phyloP scores from a whole-genome alignment of 768 basidiomycete species.

The Tremella yokohamensis region DNA sequence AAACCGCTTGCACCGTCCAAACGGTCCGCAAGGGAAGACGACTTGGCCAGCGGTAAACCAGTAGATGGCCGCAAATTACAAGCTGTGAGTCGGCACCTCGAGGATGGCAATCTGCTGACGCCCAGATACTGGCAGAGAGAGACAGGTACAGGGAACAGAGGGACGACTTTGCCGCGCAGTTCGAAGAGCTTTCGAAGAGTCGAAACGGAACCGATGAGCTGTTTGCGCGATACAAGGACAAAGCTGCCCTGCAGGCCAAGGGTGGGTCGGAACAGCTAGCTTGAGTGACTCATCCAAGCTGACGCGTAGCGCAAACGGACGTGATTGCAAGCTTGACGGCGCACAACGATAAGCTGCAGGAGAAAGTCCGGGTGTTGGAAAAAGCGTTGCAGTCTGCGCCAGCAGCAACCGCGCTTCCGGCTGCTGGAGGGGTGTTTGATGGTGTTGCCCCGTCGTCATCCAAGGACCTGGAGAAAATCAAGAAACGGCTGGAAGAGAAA shows the following conservation, averaged over 20 bases:
- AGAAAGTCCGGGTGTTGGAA: slow-evolving; percentile 28
- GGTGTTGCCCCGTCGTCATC: not conserved
- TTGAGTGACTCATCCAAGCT: slow-evolving; percentile 1
- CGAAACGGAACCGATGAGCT: slow-evolving; percentile 31
- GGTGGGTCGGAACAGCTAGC: slow-evolving; percentile 26
- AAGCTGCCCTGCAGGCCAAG: slow-evolving; percentile 30
- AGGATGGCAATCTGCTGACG: not conserved
- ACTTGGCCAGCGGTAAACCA: not conserved
- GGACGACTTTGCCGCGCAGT: slow-evolving; percentile 43
- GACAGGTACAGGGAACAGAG: slow-evolving; percentile 36
- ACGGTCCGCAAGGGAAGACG: not conserved
- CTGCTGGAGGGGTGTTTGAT: slow-evolving; percentile 3
- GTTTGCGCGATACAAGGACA: slow-evolving; percentile 43
- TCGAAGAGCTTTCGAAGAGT: slow-evolving; percentile 38
- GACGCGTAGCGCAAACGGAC: slow-evolving; percentile 41
- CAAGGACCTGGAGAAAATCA: not conserved
- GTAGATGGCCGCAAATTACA: not conserved
- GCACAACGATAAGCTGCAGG: slow-evolving; percentile 42
- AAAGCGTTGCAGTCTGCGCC: slow-evolving; percentile 16
- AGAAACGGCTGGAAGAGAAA: slow-evolving; percentile 19
- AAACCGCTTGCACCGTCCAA: not conserved
- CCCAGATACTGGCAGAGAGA: slow-evolving; percentile 25
- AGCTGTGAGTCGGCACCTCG: not conserved
- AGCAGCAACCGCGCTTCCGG: not conserved
- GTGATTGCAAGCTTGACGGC: slow-evolving; percentile 37